A percentile compares a stretch with the other conserved stretches of the same genome.
Conservation (phyloP, 108 stramenopile species). For the Parietichytrium sp. region DNA sequence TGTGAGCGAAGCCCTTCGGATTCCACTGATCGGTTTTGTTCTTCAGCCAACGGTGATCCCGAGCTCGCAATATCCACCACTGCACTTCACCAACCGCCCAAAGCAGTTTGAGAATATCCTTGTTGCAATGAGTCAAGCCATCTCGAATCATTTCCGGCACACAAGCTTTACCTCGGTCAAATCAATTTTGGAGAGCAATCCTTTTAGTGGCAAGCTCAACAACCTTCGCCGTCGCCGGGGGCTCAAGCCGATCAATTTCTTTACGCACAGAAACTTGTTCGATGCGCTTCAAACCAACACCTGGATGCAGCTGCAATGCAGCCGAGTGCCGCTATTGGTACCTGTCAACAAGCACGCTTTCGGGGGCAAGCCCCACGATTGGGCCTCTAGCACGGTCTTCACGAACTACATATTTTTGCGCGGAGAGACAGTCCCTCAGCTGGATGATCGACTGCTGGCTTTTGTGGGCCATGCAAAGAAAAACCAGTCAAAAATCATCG, state of each 20-base stretch:
- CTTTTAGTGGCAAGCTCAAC: background rate
- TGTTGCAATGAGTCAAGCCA: background rate
- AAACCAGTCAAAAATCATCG: background rate
- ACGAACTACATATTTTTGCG: slow-evolving; percentile 28
- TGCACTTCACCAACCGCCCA: background rate
- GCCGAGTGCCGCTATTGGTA: background rate
- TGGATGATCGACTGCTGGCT: background rate
- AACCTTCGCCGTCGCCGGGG: background rate
- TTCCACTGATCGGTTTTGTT: slow-evolving; percentile 27
- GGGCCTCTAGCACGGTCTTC: background rate
- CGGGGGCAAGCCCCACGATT: background rate
- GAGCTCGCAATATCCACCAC: slow-evolving; percentile 30
- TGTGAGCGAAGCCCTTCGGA: slow-evolving; percentile 10
- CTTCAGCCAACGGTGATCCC: slow-evolving; percentile 35
- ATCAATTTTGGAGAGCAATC: background rate
- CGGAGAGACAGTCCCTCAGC: background rate
- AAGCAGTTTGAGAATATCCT: background rate
- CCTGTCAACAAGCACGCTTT: background rate
- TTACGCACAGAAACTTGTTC: background rate
- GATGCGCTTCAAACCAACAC: slow-evolving; percentile 12
- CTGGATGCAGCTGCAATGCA: background rate
- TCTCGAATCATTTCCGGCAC: too few relatives aligned
- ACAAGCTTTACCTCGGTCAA: slow-evolving; percentile 8
- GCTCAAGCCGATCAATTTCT: background rate
- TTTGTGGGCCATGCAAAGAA: background rate